Conservation (phyloP, 768 basidiomycete genomes). For the Termitomyces sp. region DNA sequence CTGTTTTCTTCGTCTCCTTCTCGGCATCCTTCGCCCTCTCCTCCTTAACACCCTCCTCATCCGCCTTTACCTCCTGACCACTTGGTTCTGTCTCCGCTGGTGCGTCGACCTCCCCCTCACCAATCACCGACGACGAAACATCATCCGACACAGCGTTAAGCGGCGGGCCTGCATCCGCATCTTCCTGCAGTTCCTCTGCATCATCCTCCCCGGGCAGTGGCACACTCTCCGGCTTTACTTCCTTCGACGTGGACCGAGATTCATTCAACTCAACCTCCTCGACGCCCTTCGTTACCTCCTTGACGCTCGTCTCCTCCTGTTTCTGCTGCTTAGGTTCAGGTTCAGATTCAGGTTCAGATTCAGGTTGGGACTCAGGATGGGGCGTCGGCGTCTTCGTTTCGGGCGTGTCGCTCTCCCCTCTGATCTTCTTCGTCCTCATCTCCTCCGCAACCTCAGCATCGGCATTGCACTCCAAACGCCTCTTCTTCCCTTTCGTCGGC, state of each 20-base stretch:
- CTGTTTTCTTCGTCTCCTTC: conserved; percentile 3
- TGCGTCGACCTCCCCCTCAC: not conserved
- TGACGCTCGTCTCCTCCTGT: conserved; percentile 50
- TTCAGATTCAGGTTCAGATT: not conserved
- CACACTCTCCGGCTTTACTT: conserved; percentile 27
- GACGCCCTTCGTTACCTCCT: conserved; percentile 68
- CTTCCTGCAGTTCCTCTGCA: conserved; percentile 33
- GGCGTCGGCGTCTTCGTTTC: conserved; percentile 13
- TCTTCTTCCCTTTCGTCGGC: conserved; percentile 62
- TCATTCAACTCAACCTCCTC: conserved; percentile 62
- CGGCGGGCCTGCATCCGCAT: conserved; percentile 18
- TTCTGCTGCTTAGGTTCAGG: conserved; percentile 24
- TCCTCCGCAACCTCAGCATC: conserved; percentile 34
- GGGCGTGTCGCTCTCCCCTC: conserved; percentile 34
- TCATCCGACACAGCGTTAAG: conserved; percentile 12
- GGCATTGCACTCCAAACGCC: conserved; percentile 45
- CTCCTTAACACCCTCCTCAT: not conserved
- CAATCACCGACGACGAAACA: conserved; percentile 8
- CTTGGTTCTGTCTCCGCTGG: not conserved
- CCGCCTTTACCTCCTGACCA: not conserved
- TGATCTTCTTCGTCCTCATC: conserved; percentile 36
- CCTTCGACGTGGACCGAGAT: conserved; percentile 11
- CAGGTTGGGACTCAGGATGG: not conserved
- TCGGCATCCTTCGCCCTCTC: not conserved
- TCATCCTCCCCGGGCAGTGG: conserved; percentile 34